Evolutionary conservation across 352 stramenopile genomes (phyloP), one percentile per base, ranked within the genome.

Genomic region (Globisporangium acanthophoron): DNA sequence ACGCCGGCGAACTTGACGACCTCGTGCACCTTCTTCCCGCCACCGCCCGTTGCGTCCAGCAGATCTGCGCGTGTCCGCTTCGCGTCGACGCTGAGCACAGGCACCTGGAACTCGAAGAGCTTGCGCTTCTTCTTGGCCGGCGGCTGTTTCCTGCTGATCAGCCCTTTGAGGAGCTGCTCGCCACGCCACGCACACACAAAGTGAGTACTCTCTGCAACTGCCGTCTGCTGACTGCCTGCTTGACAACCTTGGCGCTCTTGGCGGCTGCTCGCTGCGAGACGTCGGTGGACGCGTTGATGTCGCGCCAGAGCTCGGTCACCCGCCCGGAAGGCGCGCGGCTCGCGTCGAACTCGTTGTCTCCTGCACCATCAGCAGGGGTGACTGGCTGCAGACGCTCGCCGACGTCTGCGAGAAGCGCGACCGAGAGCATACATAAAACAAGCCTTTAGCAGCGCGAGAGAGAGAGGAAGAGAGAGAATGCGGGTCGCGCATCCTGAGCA

Each of bases 1-100:
- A 90, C 64, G 5, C 87, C 87, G 18, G 87, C 87, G 64, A 92
- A 96, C 64, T 94, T 94, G 51, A 96, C 71, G 37, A 92, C 69
- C 45, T 88, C 56, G 0, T 82, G 74, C 61, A 78, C 61, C 24
- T 78, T 78, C 13, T 69, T 52, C 18, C 69, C 61, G 18, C 62
- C 53, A 21, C 70, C 61, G n/a, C 61, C 29, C 2, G 64, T 64
- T 0, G 58, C 39, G 20, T 48, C 43, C 1, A 1, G 56, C 65
- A 18, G 49, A 43, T 90, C 80, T 48, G 63, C 59, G 6, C 82
- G 70, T 9, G 70, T 71, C 46, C 65, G 78, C 49, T 82, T 89
- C 3, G 69, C 64, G 52, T 92, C 82, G 12, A 92, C 61, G 56
- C 85, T 88, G 6, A 94, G 56, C 45, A 93, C 67, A 5, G 83